Percentiles rank a stretch among this genome's conserved stretches.
Conservation (phyloP, 2,329 filamentous ascomycete species). For the Sclerotinia subarctica region DNA sequence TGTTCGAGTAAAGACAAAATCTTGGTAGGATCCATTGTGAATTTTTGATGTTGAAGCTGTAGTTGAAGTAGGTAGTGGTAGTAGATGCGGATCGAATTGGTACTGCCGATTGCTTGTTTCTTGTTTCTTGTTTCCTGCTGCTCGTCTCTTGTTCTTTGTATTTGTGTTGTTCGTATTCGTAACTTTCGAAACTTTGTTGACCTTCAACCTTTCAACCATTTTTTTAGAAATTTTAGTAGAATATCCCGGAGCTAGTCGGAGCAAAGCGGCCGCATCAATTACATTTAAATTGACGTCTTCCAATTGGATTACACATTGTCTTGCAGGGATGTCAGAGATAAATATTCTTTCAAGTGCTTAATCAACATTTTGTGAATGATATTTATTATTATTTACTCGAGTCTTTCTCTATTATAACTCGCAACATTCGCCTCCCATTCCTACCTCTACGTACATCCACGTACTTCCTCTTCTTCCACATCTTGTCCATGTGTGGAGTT, state of each 20-base stretch:
- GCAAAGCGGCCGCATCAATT: slow-evolving; percentile 13
- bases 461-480: neutral
- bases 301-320: neutral
- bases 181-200: neutral
- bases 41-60: neutral
- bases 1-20: slow-evolving; percentile 40
- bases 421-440: neutral
- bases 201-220: neutral
- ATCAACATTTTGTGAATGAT: neutral
- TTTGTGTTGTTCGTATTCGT: slow-evolving; percentile 8
- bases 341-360: slow-evolving; percentile 9
- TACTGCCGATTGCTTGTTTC: neutral
- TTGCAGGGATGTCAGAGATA: neutral
- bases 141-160: neutral
- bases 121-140: too few relatives aligned
- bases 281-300: neutral
- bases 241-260: neutral
- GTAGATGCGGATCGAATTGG: neutral
- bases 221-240: neutral
- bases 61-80: neutral
- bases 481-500: neutral
- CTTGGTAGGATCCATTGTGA: slow-evolving; percentile 43
- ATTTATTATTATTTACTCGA: neutral
- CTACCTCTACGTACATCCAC: neutral
- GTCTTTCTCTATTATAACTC: neutral